Percentiles rank a stretch among this genome's conserved stretches.
Evolutionary conservation across 257 asterid species (phyloP).

Genomic region (Nicotiana tabacum): DNA sequence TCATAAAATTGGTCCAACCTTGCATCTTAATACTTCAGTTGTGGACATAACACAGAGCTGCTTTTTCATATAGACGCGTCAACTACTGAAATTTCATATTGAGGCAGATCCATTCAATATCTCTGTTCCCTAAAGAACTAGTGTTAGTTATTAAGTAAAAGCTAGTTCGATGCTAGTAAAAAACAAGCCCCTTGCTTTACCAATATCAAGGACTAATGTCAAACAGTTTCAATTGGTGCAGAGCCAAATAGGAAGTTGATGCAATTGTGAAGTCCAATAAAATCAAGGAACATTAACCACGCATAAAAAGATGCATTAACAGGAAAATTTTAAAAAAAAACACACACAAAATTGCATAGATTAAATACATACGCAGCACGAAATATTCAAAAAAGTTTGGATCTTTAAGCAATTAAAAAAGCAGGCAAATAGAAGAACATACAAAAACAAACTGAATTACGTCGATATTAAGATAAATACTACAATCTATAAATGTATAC

Average conservation of each 20-base stretch:
- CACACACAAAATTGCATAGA: no score
- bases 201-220: neutral
- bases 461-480: neutral
- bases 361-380: neutral
- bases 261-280: neutral
- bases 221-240: neutral
- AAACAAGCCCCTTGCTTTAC: neutral
- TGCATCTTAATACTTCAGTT: neutral
- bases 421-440: neutral
- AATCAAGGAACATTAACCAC: neutral
- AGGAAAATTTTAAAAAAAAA: neutral
- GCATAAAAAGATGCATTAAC: neutral
- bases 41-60: neutral
- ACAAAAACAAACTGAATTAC: neutral
- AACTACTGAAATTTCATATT: slow-evolving; percentile 1
- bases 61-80: neutral
- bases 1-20: neutral
- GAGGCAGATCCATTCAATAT: neutral
- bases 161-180: neutral
- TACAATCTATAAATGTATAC: neutral
- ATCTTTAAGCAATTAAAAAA: neutral
- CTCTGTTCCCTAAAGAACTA: neutral
- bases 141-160: neutral
- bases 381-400: neutral
- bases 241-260: neutral